Evolutionary conservation across 306 rosid genomes (phyloP).

Genomic region (Trifolium pratense): DNA sequence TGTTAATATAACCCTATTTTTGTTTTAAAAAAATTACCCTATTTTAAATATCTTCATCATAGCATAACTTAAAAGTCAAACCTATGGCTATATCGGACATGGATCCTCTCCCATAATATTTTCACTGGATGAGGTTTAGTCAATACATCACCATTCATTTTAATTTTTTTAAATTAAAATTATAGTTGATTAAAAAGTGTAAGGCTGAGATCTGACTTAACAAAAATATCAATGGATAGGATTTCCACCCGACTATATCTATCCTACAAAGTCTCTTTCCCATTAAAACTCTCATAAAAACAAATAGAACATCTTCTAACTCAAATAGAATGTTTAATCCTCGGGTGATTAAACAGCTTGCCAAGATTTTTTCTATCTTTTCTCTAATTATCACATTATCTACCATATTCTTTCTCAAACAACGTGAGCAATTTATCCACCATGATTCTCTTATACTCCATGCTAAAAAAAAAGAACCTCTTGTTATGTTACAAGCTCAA

Average conservation of each 20-base stretch:
- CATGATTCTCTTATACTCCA: slow-evolving; percentile 2
- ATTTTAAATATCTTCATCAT: not conserved
- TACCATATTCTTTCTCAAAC: slow-evolving; percentile 50
- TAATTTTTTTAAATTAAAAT: too few species aligned
- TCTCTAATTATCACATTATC: slow-evolving; percentile 43
- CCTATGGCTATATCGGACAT: slow-evolving; percentile 5
- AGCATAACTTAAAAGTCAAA: slow-evolving; percentile 3
- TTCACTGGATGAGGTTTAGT: too few species aligned
- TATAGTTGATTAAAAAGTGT: too few species aligned
- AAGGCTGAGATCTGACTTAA: too few species aligned
- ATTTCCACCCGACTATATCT: too few species aligned
- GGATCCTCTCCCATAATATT: too few species aligned
- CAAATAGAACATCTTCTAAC: slow-evolving; percentile 20
- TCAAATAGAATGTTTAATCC: slow-evolving; percentile 43
- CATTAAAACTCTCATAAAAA: slow-evolving; percentile 24
- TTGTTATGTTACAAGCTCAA: slow-evolving; percentile 25
- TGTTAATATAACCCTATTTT: too few species aligned
- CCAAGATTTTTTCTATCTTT: slow-evolving; percentile 46
- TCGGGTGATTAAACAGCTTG: slow-evolving; percentile 33
- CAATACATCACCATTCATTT: too few species aligned
- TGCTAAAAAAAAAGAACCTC: slow-evolving; percentile 14
- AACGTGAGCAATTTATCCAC: slow-evolving; percentile 35
- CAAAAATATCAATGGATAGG: too few species aligned
- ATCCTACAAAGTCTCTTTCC: slow-evolving; percentile 17
- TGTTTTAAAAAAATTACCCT: too few species aligned